Percentiles rank a stretch among this genome's conserved stretches.
phyloP scores from a whole-genome alignment of 495 filamentous ascomycete species.

The Trichoderma gamsii region DNA sequence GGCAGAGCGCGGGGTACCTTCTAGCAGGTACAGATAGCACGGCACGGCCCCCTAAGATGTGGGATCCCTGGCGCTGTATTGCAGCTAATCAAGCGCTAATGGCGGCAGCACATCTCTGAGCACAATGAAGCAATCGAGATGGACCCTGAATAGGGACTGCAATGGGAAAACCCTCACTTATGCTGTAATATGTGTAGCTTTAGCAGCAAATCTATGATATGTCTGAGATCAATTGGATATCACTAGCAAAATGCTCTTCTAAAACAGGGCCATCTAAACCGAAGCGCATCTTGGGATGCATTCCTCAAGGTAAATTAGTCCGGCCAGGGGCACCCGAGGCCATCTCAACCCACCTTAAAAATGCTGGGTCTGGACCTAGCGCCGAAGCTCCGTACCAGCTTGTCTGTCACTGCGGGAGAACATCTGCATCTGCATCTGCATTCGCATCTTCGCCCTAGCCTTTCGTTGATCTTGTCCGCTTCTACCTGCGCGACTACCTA shows the following conservation, averaged over 20 bases:
- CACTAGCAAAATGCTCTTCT: too few species aligned
- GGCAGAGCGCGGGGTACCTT: conserved; percentile 3
- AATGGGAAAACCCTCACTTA: too few species aligned
- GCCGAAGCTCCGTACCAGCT: neutral
- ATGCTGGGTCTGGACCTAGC: neutral
- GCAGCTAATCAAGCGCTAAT: neutral
- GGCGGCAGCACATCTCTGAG: too few species aligned
- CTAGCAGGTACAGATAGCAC: neutral
- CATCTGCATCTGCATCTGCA: neutral
- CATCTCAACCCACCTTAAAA: neutral
- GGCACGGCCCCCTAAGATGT: neutral
- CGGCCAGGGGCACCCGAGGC: too few species aligned
- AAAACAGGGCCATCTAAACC: too few species aligned
- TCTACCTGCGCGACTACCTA: neutral
- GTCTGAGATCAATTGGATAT: too few species aligned
- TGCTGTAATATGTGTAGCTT: too few species aligned
- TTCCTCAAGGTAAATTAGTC: too few species aligned
- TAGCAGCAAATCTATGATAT: too few species aligned
- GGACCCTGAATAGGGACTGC: too few species aligned
- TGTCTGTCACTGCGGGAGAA: neutral
- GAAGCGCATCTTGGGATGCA: too few species aligned
- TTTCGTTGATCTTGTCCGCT: neutral
- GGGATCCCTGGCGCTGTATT: neutral
- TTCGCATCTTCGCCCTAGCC: neutral
- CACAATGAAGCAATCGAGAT: too few species aligned